Evolutionary conservation across 2,329 filamentous ascomycete genomes (phyloP).

Genomic region (Daldinia sp.): DNA sequence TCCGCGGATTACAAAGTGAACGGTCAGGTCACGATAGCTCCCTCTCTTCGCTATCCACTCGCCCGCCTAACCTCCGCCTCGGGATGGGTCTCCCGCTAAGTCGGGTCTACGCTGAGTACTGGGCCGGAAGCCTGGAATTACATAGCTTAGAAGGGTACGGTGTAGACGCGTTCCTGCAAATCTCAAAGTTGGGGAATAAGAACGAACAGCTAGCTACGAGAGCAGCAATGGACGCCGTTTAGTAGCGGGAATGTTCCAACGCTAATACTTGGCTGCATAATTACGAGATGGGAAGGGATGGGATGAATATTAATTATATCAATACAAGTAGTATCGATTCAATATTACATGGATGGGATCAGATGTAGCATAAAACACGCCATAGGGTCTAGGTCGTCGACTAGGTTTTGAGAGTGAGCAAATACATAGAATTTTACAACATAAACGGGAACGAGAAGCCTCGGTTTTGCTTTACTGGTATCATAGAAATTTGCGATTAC

Average conservation of each 20-base stretch:
- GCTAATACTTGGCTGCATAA: background rate
- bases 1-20: conserved; percentile 39
- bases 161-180: conserved; percentile 94
- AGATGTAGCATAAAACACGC: background rate
- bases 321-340: no score
- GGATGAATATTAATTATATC: background rate
- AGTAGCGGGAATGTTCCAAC: conserved; percentile 31
- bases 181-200: conserved; percentile 96
- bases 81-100: conserved; percentile 95
- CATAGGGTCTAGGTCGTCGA: background rate
- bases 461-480: conserved; percentile 50
- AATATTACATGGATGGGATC: background rate
- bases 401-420: background rate
- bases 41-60: conserved; percentile 78
- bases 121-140: conserved; percentile 90
- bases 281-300: background rate
- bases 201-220: conserved; percentile 89
- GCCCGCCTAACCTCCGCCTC: conserved; percentile 85
- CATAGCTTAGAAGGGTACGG: conserved; percentile 96
- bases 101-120: conserved; percentile 95
- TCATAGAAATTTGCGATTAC: conserved; percentile 55
- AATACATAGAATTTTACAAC: background rate
- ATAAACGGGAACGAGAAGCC: conserved; percentile 22
- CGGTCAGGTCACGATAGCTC: conserved; percentile 63
- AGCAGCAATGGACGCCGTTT: conserved; percentile 80